Base-by-base conservation (phyloP, 2,329 filamentous ascomycete genomes). In the Penicillium sp. region DNA sequence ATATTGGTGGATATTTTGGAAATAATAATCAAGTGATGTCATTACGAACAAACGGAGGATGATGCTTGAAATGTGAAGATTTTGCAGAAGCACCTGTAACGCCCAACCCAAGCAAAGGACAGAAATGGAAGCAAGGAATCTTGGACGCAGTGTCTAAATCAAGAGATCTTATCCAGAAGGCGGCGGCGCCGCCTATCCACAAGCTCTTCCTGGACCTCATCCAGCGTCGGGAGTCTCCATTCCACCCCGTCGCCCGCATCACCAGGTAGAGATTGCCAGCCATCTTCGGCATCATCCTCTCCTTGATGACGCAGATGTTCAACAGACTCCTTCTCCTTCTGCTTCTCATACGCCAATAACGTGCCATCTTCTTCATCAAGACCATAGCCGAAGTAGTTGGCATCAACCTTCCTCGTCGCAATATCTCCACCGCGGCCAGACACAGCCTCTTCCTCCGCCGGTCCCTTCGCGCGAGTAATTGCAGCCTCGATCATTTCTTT, bases 401-500 rank as follows among this genome's bases (percentile, higher is more conserved):
- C 94, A 76, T 99, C 91, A 9, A 99, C 92, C 65, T 87, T 84
- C 76, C 84, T 87, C 53, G 79, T 75, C 59, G 76, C 72, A 61
- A 80, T 74, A 50, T 77, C 75, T 34, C 73, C 72, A 36, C 68
- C 71, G 25, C 72, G 68, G 33, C 72, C 72, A 41, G 72, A 70
- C 59, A 87, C 78, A 65, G 92, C 89, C 50, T 86, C 85, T 65
- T 84, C 82, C 69, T 91, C 88, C 9, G 85, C 75, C 2, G 86
- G 84, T 68, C 87, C 87, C 58, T 87, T 82, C 58, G 82, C 79
- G 58, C 81, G 82, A 62, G 81, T 79, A 49, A 81, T 81, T 0
- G 90, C 89, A 0, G 89, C 88, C 68, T 96, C 92, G 70, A 97
- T 96, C 72, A 99, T 80, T 79, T 99, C 94, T 75, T 97, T 97